Percentiles rank a stretch among this genome's conserved stretches.
Conservation (phyloP, 1,284 basidiomycete genomes). For the Pterulicium gracile region DNA sequence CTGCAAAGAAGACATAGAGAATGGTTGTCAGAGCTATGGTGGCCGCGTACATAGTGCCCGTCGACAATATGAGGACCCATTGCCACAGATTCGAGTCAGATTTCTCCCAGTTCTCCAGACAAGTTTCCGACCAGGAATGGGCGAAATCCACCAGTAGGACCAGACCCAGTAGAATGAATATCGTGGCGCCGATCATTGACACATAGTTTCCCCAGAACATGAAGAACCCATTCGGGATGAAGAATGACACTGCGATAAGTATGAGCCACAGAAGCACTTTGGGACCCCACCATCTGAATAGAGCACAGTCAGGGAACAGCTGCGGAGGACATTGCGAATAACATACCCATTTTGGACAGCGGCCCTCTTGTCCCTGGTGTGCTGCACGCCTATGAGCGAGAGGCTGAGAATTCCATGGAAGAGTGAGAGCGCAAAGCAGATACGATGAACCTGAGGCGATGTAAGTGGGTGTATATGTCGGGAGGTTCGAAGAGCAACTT, state of each 20-base stretch:
- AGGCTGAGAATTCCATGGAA: slow-evolving; percentile 81
- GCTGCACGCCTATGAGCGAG: slow-evolving; percentile 77
- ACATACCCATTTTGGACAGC: slow-evolving; percentile 92
- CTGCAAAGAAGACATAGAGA: slow-evolving; percentile 89
- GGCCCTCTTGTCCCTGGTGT: slow-evolving; percentile 86
- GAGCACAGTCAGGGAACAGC: slow-evolving; percentile 7
- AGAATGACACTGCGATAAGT: slow-evolving; percentile 75
- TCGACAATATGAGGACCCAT: slow-evolving; percentile 93
- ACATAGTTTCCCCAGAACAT: slow-evolving; percentile 96
- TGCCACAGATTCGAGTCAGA: slow-evolving; percentile 89
- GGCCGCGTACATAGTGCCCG: slow-evolving; percentile 77
- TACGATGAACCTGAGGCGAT: slow-evolving; percentile 75
- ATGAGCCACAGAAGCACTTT: slow-evolving; percentile 84
- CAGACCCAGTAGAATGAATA: slow-evolving; percentile 95
- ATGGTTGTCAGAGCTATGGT: slow-evolving; percentile 80
- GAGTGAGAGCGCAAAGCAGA: slow-evolving; percentile 89
- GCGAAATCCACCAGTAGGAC: slow-evolving; percentile 98
- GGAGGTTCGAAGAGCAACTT: slow-evolving; percentile 18
- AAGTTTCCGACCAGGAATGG: slow-evolving; percentile 96
- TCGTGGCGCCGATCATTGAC: slow-evolving; percentile 80
- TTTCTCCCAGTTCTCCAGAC: slow-evolving; percentile 91
- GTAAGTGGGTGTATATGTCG: slow-evolving; percentile 2
- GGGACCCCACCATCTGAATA: slow-evolving; percentile 91
- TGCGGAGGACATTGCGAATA: not conserved
- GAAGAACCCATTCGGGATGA: slow-evolving; percentile 91